Conservation (phyloP, 495 filamentous ascomycete genomes). For the Aspergillus steynii region DNA sequence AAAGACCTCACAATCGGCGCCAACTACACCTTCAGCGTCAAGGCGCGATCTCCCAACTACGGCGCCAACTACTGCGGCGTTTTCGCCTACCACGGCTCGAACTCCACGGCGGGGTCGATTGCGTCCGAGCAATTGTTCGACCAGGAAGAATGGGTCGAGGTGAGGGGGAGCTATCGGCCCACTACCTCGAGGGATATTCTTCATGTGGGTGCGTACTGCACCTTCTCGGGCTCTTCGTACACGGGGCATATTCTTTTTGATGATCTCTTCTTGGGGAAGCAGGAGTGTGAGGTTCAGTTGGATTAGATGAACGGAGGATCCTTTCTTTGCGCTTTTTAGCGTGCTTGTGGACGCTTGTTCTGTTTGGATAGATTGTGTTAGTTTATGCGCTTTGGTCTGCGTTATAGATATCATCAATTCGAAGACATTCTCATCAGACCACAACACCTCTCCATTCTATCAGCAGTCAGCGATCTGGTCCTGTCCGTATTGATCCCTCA, state of each 20-base stretch:
- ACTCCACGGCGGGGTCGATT: conserved; percentile 21
- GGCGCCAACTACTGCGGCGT: conserved; percentile 23
- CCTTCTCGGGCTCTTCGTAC: conserved; percentile 22
- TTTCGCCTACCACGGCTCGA: conserved; percentile 21
- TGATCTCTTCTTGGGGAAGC: conserved; percentile 18
- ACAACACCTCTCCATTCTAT: too few relatives aligned
- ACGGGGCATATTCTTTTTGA: conserved; percentile 23
- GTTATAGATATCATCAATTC: too few relatives aligned
- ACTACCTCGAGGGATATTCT: conserved; percentile 15
- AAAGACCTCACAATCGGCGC: conserved; percentile 12
- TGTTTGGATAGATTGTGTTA: too few relatives aligned
- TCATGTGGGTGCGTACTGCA: conserved; percentile 24
- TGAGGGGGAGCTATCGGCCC: conserved; percentile 21
- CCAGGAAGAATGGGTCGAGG: conserved; percentile 20
- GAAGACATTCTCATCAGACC: too few relatives aligned
- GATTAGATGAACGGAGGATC: background rate
- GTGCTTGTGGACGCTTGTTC: too few relatives aligned
- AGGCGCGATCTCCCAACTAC: conserved; percentile 11
- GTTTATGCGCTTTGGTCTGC: too few relatives aligned
- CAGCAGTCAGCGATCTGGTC: too few relatives aligned
- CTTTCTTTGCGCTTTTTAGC: too few relatives aligned
- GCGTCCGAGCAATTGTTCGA: conserved; percentile 12
- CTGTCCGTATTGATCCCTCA: too few relatives aligned
- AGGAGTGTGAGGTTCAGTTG: background rate
- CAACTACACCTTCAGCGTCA: conserved; percentile 21